Percentiles rank a stretch among this genome's conserved stretches.
Conservation (phyloP, 2,329 filamentous ascomycete species). For the Lizonia empirigonia region DNA sequence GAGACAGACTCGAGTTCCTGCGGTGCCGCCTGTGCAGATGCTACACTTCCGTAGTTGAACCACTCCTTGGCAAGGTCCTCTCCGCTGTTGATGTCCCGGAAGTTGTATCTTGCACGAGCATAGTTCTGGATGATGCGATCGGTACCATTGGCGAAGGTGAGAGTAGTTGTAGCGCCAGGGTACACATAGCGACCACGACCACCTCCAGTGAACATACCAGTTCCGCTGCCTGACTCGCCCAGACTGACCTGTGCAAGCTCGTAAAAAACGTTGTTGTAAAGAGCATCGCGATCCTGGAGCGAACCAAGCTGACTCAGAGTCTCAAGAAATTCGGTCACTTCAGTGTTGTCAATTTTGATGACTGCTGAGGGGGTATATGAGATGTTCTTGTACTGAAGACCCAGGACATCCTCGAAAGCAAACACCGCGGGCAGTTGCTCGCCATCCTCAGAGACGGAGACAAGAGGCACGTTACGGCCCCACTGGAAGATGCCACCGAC, state of each 20-base stretch:
- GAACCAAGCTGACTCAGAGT: conserved; percentile 54
- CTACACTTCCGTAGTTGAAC: conserved; percentile 39
- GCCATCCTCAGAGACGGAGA: conserved; percentile 68
- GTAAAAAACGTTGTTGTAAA: conserved; percentile 60
- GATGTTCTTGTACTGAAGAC: conserved; percentile 51
- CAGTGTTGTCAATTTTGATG: conserved; percentile 61
- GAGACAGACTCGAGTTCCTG: conserved; percentile 10
- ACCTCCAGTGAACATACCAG: conserved; percentile 52
- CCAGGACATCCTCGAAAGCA: conserved; percentile 55
- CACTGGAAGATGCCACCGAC: conserved; percentile 59
- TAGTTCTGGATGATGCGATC: conserved; percentile 50
- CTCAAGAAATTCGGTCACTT: conserved; percentile 57
- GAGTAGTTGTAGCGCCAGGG: conserved; percentile 51
- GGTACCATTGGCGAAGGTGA: conserved; percentile 55
- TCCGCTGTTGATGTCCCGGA: conserved; percentile 49
- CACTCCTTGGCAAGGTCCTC: conserved; percentile 48
- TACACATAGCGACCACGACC: conserved; percentile 53
- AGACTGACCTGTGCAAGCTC: conserved; percentile 52
- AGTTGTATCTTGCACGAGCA: conserved; percentile 47
- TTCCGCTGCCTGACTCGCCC: conserved; percentile 47
- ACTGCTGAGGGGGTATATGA: conserved; percentile 58
- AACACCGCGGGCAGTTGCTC: conserved; percentile 63
- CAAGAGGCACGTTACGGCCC: conserved; percentile 56
- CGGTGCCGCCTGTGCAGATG: conserved; percentile 1
- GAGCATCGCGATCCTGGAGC: conserved; percentile 63